Base-by-base conservation (phyloP, 2,329 filamentous ascomycete species). In the Coniosporium tulheliwenetii region DNA sequence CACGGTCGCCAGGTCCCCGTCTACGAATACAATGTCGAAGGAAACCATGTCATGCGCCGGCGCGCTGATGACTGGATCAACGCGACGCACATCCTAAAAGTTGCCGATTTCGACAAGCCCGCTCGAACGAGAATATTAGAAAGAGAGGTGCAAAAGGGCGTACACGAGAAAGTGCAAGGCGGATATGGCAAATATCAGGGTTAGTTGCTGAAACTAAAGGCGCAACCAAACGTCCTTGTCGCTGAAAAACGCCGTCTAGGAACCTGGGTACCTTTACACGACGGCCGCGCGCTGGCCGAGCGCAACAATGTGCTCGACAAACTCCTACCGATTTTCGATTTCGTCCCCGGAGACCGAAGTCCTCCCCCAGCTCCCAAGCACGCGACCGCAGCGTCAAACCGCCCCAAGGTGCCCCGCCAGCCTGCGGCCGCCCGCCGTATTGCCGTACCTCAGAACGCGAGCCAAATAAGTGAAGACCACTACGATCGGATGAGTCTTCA, bases 141-240 rank as follows among this genome's bases (percentile, higher is more conserved):
- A 64, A 77, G 91, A 48, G 91, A 98, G 56, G 89, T 98, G 7
- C 91, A 98, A 55, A 95, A 94, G 60, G 89, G 93, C 36, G 73
- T 82, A 5, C 91, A 98, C 57, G 91, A 96, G 65, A 98, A 98
- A 66, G 87, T 98, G 5, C 91, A 98, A 58, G 91, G 89, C 48
- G 91, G 91, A 12, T 96, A 96, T 60, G 91, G 91, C 53, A 96
- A 96, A 75, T 98, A 96, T 52, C 91, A 98, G 67, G 87, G 82
- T 85, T 55, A 36, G 62, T 51, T 19, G 8, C 34, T 8, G 8
- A 13, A 13, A 10, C 12, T 29, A 36, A 13, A 26, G 31, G 39
- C 8, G 34, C 13, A 10, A 5, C 2, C 32, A 33, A 33, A 8
- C 32, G 13, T 33, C 32, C 10, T 10, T 10, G 5, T 43, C 15